Evolutionary conservation across 306 rosid species (phyloP).

Genomic region (Cyclanthera cordifolia): DNA sequence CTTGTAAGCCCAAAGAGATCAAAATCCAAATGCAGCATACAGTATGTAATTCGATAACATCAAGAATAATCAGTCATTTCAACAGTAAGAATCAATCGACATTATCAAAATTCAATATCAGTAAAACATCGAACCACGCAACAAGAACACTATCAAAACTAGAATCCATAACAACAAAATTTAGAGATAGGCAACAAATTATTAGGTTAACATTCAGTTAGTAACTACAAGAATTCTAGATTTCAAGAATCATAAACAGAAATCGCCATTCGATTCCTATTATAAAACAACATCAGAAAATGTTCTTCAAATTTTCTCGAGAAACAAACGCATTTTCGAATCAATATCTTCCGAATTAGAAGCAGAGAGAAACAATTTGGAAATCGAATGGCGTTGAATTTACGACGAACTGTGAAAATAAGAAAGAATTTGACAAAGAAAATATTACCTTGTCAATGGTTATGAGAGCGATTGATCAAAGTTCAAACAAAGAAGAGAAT

Average conservation of each 20-base stretch:
- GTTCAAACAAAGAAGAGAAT: background rate
- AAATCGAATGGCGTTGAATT: background rate
- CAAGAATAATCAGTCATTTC: background rate
- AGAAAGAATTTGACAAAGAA: background rate
- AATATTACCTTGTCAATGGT: background rate
- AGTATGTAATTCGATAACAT: background rate
- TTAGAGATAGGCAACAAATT: background rate
- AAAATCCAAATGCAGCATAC: conserved; percentile 1
- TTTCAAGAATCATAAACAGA: background rate
- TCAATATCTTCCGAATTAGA: background rate
- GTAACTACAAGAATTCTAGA: background rate
- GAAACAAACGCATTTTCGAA: background rate
- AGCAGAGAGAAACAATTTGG: background rate
- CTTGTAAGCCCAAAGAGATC: background rate
- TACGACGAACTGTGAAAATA: background rate
- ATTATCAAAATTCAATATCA: background rate
- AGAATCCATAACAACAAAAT: background rate
- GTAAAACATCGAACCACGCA: background rate
- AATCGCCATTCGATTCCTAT: background rate
- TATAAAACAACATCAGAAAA: too few species aligned
- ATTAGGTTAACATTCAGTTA: background rate
- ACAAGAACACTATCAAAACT: background rate
- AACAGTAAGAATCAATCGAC: background rate
- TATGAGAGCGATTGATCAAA: background rate
- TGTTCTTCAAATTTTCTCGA: background rate